Conservation (phyloP, 2,329 filamentous ascomycete genomes). For the Atkinsonella hypoxylon region DNA sequence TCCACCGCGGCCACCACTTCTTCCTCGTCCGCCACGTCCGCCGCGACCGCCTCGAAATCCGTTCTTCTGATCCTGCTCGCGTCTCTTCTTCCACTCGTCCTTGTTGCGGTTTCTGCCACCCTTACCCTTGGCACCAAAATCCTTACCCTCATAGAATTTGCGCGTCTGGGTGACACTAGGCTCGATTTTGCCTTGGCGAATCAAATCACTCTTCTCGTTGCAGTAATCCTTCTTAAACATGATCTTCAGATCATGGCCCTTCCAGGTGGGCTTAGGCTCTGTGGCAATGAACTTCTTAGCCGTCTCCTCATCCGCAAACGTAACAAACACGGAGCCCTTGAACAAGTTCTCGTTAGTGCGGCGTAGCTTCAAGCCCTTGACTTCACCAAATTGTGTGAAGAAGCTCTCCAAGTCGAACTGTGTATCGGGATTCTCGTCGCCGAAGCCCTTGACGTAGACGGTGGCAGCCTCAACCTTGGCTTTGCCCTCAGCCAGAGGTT, state of each 20-base stretch:
- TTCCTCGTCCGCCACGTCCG: conserved; percentile 28
- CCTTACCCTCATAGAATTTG: conserved; percentile 38
- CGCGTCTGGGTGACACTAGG: conserved; percentile 34
- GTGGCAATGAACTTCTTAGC: conserved; percentile 69
- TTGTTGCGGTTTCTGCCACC: conserved; percentile 31
- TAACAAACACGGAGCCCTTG: conserved; percentile 95
- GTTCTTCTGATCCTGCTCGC: conserved; percentile 48
- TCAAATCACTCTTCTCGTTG: conserved; percentile 61
- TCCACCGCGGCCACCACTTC: conserved; percentile 30
- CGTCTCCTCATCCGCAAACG: conserved; percentile 70
- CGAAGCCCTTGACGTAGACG: conserved; percentile 92
- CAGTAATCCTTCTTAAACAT: conserved; percentile 85
- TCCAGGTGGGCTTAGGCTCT: conserved; percentile 74
- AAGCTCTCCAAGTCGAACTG: conserved; percentile 93
- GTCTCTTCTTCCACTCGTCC: conserved; percentile 53
- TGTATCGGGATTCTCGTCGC: conserved; percentile 66
- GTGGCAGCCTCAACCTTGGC: conserved; percentile 59
- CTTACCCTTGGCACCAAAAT: conserved; percentile 15
- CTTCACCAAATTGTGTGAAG: conserved; percentile 68
- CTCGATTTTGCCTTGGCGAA: conserved; percentile 56
- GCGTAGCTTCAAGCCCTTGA: conserved; percentile 77
- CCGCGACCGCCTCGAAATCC: conserved; percentile 41
- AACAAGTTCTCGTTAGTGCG: conserved; percentile 61
- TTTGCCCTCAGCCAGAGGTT: conserved; percentile 44
- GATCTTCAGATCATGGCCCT: conserved; percentile 66